Percentiles rank a stretch among this genome's conserved stretches.
These are phyloP conservation scores for Phoenix dactylifera DNA, from an alignment of 176 grass and related monocot genomes.

Conservation along the genomic window DNA sequence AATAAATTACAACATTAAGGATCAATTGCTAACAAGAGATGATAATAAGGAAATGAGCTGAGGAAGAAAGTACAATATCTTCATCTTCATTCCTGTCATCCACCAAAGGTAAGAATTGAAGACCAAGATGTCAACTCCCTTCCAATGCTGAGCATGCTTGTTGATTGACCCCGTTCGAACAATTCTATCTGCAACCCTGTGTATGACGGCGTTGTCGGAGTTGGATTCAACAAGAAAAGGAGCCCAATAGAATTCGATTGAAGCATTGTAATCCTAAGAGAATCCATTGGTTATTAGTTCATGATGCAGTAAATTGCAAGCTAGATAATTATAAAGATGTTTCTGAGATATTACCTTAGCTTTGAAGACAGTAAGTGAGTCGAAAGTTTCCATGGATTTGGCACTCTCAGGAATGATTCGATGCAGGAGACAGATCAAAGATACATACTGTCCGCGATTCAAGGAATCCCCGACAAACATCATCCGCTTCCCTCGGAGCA, in stretches of 20 bases:
- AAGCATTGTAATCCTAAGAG: slow-evolving; percentile 76
- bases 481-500: slow-evolving; percentile 77
- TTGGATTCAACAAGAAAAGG: slow-evolving; percentile 96
- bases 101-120: slow-evolving; percentile 99
- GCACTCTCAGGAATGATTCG: slow-evolving; percentile 42
- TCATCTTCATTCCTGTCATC: slow-evolving; percentile 72
- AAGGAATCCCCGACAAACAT: slow-evolving; percentile 89
- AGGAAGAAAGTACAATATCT: slow-evolving; percentile 50
- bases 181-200: slow-evolving; percentile 52
- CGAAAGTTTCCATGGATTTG: slow-evolving; percentile 75
- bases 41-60: background rate
- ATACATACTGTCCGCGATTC: slow-evolving; percentile 73
- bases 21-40: background rate
- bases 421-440: slow-evolving; percentile 80
- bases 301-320: no score
- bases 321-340: no score
- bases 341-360: slow-evolving; percentile 47
- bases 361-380: slow-evolving; percentile 71
- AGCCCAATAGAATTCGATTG: slow-evolving; percentile 98
- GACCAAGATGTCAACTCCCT: slow-evolving; percentile 70
- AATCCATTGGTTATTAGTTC: background rate
- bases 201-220: slow-evolving; percentile 66
- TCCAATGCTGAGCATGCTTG: slow-evolving; percentile 80
- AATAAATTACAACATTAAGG: background rate
- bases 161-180: slow-evolving; percentile 51